Percentiles rank a stretch among this genome's conserved stretches.
phyloP scores from a whole-genome alignment of 192 early-diverging fungal genomes.

The Chytriomyces confervae region DNA sequence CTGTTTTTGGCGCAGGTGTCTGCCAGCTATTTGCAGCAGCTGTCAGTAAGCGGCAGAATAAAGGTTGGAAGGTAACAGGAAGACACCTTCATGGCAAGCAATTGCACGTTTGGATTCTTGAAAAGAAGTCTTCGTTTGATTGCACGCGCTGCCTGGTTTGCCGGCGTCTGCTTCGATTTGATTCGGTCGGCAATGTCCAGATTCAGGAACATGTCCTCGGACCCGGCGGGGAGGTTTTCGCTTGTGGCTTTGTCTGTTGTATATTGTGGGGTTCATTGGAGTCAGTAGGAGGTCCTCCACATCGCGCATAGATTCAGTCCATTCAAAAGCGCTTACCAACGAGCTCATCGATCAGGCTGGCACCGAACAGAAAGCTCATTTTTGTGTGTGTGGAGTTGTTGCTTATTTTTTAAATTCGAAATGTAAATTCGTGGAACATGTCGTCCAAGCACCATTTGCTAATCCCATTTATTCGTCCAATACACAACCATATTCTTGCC shows the following conservation, averaged over 20 bases:
- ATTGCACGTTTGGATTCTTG: slow-evolving; percentile 93
- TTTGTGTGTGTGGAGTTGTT: neutral
- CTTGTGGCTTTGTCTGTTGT: slow-evolving; percentile 68
- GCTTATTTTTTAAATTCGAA: neutral
- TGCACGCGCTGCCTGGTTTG: slow-evolving; percentile 75
- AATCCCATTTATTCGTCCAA: too few species aligned
- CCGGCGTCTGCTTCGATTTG: slow-evolving; percentile 74
- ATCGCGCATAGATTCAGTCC: too few species aligned
- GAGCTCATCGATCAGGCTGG: slow-evolving; percentile 51
- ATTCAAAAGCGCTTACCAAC: slow-evolving; percentile 38
- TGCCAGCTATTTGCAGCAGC: slow-evolving; percentile 61
- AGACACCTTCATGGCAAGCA: slow-evolving; percentile 80
- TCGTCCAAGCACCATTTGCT: too few species aligned
- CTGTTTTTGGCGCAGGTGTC: slow-evolving; percentile 97
- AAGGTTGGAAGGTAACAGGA: neutral
- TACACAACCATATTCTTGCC: neutral
- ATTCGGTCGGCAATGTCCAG: slow-evolving; percentile 95
- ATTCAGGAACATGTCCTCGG: slow-evolving; percentile 80
- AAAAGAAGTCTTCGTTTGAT: slow-evolving; percentile 82
- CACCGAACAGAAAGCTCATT: slow-evolving; percentile 44
- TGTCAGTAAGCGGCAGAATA: neutral
- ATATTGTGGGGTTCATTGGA: neutral
- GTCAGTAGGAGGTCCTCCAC: neutral
- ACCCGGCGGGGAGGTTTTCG: slow-evolving; percentile 84
- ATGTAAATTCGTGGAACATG: too few species aligned